Conservation (phyloP, 2,329 filamentous ascomycete genomes). For the Apiospora malaysiana region DNA sequence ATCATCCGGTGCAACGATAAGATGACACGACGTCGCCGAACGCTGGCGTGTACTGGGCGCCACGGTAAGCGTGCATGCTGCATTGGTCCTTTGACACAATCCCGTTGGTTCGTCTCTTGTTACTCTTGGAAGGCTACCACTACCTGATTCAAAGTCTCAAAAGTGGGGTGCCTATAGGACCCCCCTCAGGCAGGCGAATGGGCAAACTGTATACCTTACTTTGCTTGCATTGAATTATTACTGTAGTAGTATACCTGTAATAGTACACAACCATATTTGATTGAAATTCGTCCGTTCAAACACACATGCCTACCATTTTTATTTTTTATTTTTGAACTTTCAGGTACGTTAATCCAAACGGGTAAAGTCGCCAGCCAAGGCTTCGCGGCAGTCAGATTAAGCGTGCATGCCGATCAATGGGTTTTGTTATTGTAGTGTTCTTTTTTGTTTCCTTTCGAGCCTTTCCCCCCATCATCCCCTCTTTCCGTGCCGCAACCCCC, state of each 20-base stretch:
- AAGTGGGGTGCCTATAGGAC: too few relatives aligned
- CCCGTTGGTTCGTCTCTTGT: neutral
- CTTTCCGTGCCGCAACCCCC: neutral
- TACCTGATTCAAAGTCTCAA: too few relatives aligned
- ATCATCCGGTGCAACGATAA: neutral
- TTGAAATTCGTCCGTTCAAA: neutral
- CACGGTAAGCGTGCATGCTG: neutral
- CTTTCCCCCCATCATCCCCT: neutral
- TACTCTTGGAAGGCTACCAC: too few relatives aligned
- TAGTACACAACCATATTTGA: neutral
- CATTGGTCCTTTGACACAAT: neutral
- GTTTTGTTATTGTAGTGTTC: neutral
- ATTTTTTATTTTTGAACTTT: too few relatives aligned
- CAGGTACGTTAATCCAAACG: neutral
- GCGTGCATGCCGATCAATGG: slow-evolving; percentile 12
- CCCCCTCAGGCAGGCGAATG: too few relatives aligned
- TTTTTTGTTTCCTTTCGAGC: neutral
- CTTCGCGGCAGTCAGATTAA: slow-evolving; percentile 9
- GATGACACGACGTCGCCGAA: slow-evolving; percentile 6
- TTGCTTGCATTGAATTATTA: neutral
- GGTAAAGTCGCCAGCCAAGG: neutral
- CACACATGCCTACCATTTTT: too few relatives aligned
- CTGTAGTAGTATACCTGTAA: too few relatives aligned
- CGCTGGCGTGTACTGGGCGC: neutral
- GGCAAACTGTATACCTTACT: neutral